Percentiles rank a stretch among this genome's conserved stretches.
phyloP scores from a whole-genome alignment of 306 rosid genomes.

The Prunus dulcis region DNA sequence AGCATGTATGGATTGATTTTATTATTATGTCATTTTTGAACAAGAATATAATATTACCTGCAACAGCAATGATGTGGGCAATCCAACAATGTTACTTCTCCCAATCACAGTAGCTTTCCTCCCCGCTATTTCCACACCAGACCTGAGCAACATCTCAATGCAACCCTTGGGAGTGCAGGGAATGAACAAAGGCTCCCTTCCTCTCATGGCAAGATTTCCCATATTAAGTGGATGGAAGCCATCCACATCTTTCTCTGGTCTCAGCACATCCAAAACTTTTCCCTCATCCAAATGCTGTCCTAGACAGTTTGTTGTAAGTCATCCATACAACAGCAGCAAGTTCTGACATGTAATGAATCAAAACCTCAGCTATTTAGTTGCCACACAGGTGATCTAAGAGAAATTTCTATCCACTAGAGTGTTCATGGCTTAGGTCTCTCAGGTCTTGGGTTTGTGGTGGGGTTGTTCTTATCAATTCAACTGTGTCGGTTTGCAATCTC shows the following conservation, averaged over 20 bases:
- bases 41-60: conserved; percentile 46
- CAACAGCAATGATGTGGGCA: conserved; percentile 77
- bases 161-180: conserved; percentile 95
- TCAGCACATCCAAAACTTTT: conserved; percentile 47
- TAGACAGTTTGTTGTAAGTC: conserved; percentile 45
- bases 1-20: not conserved
- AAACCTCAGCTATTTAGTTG: conserved; percentile 30
- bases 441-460: not conserved
- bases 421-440: not conserved
- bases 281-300: conserved; percentile 84
- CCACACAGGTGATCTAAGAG: conserved; percentile 16
- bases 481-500: not conserved
- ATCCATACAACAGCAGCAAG: conserved; percentile 33
- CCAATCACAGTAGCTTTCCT: conserved; percentile 90
- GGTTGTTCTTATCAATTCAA: not conserved
- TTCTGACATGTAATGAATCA: conserved; percentile 30
- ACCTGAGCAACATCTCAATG: conserved; percentile 79
- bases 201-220: conserved; percentile 83
- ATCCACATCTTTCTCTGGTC: conserved; percentile 83
- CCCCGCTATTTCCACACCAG: conserved; percentile 71
- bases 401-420: conserved; percentile 1
- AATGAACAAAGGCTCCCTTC: conserved; percentile 81
- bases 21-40: not conserved
- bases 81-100: conserved; percentile 85
- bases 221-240: conserved; percentile 86